Percentiles rank a stretch among this genome's conserved stretches.
phyloP scores from a whole-genome alignment of 192 early-diverging fungal species.

The Piromyces sp. region DNA sequence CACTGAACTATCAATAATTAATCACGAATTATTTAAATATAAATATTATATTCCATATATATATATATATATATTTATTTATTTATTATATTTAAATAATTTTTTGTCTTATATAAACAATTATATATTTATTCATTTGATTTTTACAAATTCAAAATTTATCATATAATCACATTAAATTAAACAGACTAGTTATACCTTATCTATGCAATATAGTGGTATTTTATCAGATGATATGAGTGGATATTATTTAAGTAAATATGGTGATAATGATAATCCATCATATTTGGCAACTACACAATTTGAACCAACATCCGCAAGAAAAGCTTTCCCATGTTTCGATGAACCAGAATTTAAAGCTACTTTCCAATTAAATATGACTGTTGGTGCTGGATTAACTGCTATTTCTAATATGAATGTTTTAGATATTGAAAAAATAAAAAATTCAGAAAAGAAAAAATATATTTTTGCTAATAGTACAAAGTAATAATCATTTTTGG shows the following conservation, averaged over 20 bases:
- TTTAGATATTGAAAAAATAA: slow-evolving; percentile 37
- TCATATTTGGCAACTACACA: neutral
- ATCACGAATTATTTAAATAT: too few relatives aligned
- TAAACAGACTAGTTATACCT: neutral
- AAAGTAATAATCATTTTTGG: neutral
- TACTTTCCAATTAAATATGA: slow-evolving; percentile 77
- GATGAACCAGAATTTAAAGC: slow-evolving; percentile 94
- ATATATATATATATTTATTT: too few relatives aligned
- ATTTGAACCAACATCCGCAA: slow-evolving; percentile 4
- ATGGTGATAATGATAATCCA: neutral
- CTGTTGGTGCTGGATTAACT: slow-evolving; percentile 51
- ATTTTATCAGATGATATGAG: neutral
- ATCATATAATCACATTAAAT: too few relatives aligned
- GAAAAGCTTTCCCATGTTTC: slow-evolving; percentile 88
- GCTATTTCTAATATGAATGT: slow-evolving; percentile 90
- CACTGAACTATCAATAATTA: too few relatives aligned
- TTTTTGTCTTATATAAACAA: too few relatives aligned
- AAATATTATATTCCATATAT: too few relatives aligned
- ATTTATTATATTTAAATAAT: too few relatives aligned
- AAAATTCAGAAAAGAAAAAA: slow-evolving; percentile 21
- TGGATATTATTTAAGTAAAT: neutral
- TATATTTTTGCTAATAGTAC: neutral
- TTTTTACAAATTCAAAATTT: too few relatives aligned
- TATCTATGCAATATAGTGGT: neutral
- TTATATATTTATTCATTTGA: too few relatives aligned